A percentile compares a stretch with the other conserved stretches of the same genome.
Conservation (phyloP, 768 basidiomycete species). For the Russula sp. region DNA sequence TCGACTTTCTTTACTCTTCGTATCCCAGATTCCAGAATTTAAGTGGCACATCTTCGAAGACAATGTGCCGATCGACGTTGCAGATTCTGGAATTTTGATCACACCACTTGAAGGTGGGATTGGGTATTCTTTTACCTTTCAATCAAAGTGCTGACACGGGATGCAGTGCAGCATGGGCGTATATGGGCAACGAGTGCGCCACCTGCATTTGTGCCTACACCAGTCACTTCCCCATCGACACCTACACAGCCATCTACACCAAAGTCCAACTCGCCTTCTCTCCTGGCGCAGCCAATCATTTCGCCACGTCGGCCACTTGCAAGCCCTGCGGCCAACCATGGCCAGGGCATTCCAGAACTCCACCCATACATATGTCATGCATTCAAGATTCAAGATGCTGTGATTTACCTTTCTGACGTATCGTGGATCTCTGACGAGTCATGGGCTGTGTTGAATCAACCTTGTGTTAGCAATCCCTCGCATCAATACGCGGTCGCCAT, state of each 20-base stretch:
- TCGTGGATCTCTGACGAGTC: conserved; percentile 70
- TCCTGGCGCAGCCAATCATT: background rate
- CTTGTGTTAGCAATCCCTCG: conserved; percentile 24
- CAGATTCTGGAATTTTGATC: conserved; percentile 51
- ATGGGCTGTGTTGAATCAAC: conserved; percentile 44
- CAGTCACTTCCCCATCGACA: conserved; percentile 30
- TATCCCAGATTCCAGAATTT: conserved; percentile 65
- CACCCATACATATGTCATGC: conserved; percentile 62
- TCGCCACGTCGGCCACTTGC: conserved; percentile 8
- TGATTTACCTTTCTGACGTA: conserved; percentile 80
- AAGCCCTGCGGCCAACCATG: background rate
- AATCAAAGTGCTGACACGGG: background rate
- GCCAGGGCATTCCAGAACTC: conserved; percentile 28
- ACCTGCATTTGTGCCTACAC: conserved; percentile 36
- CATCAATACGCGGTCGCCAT: conserved; percentile 49
- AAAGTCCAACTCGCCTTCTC: conserved; percentile 2
- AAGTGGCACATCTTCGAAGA: conserved; percentile 77
- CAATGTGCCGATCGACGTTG: conserved; percentile 57
- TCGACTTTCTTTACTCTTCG: conserved; percentile 2
- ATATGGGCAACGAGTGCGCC: conserved; percentile 42
- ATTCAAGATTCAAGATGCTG: conserved; percentile 55
- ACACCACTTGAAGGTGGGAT: conserved; percentile 59
- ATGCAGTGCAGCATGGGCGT: conserved; percentile 62
- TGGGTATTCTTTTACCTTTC: background rate
- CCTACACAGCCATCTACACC: conserved; percentile 25